Percentiles rank a stretch among this genome's conserved stretches.
These are phyloP conservation scores for Salinomyces thailandicus DNA, from an alignment of 2,329 filamentous ascomycete genomes.

Conservation along the genomic window DNA sequence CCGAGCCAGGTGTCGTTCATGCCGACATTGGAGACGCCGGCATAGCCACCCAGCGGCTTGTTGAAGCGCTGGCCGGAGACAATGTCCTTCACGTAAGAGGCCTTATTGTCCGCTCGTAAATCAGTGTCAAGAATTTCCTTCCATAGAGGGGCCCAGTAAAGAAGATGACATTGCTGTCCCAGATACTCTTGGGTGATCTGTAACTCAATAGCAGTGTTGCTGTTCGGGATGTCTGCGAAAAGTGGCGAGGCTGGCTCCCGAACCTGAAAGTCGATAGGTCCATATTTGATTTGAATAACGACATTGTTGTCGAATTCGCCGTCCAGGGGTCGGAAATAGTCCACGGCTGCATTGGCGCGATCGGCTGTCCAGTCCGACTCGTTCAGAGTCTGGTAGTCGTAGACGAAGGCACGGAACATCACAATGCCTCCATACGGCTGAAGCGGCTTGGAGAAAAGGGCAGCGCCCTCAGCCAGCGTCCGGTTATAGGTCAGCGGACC, in stretches of 20 bases:
- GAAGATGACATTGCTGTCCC: constrained; percentile 58
- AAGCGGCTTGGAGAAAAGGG: constrained; percentile 53
- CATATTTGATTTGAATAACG: constrained; percentile 63
- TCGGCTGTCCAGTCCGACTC: constrained; percentile 54
- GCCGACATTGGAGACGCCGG: constrained; percentile 58
- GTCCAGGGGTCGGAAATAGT: constrained; percentile 56
- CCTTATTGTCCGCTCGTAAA: constrained; percentile 47
- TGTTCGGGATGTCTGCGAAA: constrained; percentile 44
- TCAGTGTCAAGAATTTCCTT: constrained; percentile 58
- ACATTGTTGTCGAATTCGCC: constrained; percentile 59
- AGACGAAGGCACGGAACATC: constrained; percentile 65
- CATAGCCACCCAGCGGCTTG: constrained; percentile 49
- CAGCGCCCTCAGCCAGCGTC: constrained; percentile 57
- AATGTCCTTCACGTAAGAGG: constrained; percentile 50
- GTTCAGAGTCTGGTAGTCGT: constrained; percentile 47
- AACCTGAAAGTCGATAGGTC: constrained; percentile 65
- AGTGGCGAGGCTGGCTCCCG: constrained; percentile 57
- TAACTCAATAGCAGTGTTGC: constrained; percentile 50
- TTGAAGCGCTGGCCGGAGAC: constrained; percentile 51
- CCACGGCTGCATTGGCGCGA: constrained; percentile 57
- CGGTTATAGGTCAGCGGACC: constrained; percentile 60
- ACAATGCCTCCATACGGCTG: constrained; percentile 51
- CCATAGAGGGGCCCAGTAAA: constrained; percentile 60
- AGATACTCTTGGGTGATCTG: constrained; percentile 61
- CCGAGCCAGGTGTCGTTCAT: constrained; percentile 58